Evolutionary conservation across 129 eudicot species (phyloP).

Genomic region (Heracleum sosnowskyi): DNA sequence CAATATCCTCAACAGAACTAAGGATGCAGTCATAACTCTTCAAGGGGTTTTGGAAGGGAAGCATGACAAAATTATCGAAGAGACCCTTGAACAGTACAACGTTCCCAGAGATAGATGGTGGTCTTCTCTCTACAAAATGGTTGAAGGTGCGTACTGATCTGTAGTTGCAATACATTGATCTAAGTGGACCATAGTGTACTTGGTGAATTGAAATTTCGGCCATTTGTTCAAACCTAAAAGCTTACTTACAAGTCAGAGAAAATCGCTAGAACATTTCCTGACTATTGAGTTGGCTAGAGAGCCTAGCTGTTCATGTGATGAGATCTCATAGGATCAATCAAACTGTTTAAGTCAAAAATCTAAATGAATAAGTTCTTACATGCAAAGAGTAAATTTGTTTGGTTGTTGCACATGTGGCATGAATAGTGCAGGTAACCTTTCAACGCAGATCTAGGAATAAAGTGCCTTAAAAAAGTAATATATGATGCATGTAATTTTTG

Average conservation of each 20-base stretch:
- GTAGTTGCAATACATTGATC: not conserved
- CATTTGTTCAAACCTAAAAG: not conserved
- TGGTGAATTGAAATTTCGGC: not conserved
- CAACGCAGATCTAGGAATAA: not conserved
- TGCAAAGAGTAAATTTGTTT: not conserved
- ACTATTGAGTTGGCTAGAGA: too few species aligned
- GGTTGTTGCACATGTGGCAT: not conserved
- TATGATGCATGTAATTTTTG: not conserved
- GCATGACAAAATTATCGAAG: constrained; percentile 40
- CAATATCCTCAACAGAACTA: constrained; percentile 42
- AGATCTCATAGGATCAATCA: not conserved
- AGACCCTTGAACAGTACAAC: constrained; percentile 32
- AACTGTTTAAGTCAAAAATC: not conserved
- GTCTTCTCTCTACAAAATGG: constrained; percentile 56
- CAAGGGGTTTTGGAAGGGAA: constrained; percentile 67
- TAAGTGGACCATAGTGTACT: not conserved
- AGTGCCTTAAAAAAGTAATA: not conserved
- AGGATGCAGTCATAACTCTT: constrained; percentile 59
- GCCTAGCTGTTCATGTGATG: not conserved
- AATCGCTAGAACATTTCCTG: not conserved
- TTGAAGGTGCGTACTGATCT: constrained; percentile 40
- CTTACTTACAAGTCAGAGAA: not conserved
- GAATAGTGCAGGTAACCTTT: not conserved
- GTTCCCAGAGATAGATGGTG: constrained; percentile 62
- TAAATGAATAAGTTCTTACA: not conserved